A percentile compares a stretch with the other conserved stretches of the same genome.
These are phyloP conservation scores for Nakaseomyces bracarensis DNA, from an alignment of 1,139 yeast genomes.

Conservation along the genomic window DNA sequence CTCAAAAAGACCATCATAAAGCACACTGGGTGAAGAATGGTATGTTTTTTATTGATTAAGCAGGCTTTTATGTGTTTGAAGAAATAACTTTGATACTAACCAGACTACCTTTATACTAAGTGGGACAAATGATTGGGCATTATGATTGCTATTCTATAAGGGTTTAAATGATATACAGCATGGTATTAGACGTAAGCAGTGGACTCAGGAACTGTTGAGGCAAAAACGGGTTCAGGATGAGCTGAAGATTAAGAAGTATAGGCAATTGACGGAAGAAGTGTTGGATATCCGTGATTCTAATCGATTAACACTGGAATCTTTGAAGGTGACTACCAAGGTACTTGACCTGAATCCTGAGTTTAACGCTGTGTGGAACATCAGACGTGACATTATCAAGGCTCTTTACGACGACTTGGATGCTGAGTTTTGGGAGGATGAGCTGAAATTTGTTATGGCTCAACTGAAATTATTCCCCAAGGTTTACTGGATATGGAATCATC, in stretches of 20 bases:
- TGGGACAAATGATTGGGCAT: too few species aligned
- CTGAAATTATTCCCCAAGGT: conserved; percentile 72
- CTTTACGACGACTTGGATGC: conserved; percentile 21
- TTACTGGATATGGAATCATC: conserved; percentile 95
- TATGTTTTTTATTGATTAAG: too few species aligned
- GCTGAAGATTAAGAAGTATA: conserved; percentile 47
- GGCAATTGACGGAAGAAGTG: conserved; percentile 39
- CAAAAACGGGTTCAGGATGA: conserved; percentile 50
- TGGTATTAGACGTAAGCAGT: conserved; percentile 55
- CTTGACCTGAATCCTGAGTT: conserved; percentile 73
- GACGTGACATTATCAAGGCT: conserved; percentile 57
- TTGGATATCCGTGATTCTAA: conserved; percentile 34
- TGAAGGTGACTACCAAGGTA: conserved; percentile 49
- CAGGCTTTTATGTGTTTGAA: too few species aligned
- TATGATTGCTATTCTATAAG: too few species aligned
- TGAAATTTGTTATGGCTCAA: conserved; percentile 50
- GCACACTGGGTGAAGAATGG: too few species aligned
- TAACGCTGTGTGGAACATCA: conserved; percentile 83
- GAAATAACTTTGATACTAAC: too few species aligned
- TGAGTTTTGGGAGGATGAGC: conserved; percentile 47
- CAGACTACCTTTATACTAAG: neutral
- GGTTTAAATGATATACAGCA: conserved; percentile 39
- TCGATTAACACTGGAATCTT: conserved; percentile 36
- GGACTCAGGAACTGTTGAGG: conserved; percentile 48
- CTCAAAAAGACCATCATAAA: too few species aligned